Percentiles rank a stretch among this genome's conserved stretches.
phyloP scores from a whole-genome alignment of 495 filamentous ascomycete genomes.

The Cercophora sp. region DNA sequence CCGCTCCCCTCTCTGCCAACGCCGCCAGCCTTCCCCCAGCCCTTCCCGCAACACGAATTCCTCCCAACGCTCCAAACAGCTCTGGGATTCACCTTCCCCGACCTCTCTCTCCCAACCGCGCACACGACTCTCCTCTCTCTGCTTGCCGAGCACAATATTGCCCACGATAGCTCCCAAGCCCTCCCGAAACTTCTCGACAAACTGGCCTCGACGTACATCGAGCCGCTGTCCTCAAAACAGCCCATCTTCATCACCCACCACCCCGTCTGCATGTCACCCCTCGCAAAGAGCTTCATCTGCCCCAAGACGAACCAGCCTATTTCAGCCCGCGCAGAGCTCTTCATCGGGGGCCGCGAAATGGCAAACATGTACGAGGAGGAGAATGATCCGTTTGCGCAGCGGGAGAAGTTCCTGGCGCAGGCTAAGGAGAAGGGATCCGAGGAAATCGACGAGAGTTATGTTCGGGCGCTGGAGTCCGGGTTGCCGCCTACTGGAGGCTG shows the following conservation, averaged over 20 bases:
- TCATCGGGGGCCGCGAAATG: conserved; percentile 72
- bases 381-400: conserved; percentile 84
- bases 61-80: conserved; percentile 68
- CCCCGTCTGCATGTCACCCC: conserved; percentile 84
- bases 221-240: conserved; percentile 55
- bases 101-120: conserved; percentile 35
- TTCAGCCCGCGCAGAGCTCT: conserved; percentile 83
- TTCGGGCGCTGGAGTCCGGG: conserved; percentile 78
- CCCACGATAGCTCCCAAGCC: conserved; percentile 42
- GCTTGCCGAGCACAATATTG: conserved; percentile 46
- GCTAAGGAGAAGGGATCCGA: conserved; percentile 21
- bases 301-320: conserved; percentile 58
- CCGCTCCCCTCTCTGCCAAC: conserved; percentile 51
- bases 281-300: conserved; percentile 77
- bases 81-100: conserved; percentile 61
- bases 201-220: conserved; percentile 72
- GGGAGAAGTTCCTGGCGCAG: conserved; percentile 69
- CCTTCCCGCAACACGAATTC: conserved; percentile 72
- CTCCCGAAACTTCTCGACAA: conserved; percentile 82
- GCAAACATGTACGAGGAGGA: conserved; percentile 98
- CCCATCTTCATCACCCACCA: conserved; percentile 93
- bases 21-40: conserved; percentile 26
- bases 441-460: conserved; percentile 74
- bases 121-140: conserved; percentile 50
- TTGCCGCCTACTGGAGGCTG: conserved; percentile 92